Evolutionary conservation across 805 yeast species (phyloP), one percentile per base, ranked within the genome.

Genomic region (Starmera quercuum): DNA sequence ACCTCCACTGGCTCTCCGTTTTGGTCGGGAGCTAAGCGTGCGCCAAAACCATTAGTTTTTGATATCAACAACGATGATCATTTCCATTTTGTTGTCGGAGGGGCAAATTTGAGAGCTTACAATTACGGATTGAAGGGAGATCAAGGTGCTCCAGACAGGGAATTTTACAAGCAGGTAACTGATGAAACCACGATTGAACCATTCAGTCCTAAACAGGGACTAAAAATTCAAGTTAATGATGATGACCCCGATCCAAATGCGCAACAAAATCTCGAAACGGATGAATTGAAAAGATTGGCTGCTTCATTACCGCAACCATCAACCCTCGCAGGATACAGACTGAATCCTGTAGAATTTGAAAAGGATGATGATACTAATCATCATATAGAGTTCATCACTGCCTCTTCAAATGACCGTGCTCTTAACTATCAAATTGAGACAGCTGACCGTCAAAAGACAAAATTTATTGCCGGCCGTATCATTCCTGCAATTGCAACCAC

Each of bases 401-500:
- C 97, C 15, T 95, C 97, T 16, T 90, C 97, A 3, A 92, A 92
- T 58, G 77, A 95, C 61, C 80, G 99, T 58, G 99, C 99, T 20
- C 68, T 77, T 61, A 90, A 87, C 62, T 90, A 90, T 54, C 72
- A 76, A 26, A 87, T 90, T 46, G 95, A 86, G 53, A 66, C 86
- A 10, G 97, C 90, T 24, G 97, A 90, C 53, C 75, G 78, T 42
- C 78, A 79, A 33, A 85, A 83, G 65, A 92, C 98, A 25, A 92
- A 92, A 65, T 86, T 90, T 51, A 90, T 92, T 57, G 99, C 99
- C 6, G 99, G 99, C 31, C 80, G 94, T 61, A 92, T 92, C 46
- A 92, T 92, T 46, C 99, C 99, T 12, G 98, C 98, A 15, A 92
- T 92, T 66, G 98, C 98, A 24, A 92, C 99, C 3, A 92, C 99